Conservation (phyloP, 495 filamentous ascomycete genomes). For the Aspergillus wentii region DNA sequence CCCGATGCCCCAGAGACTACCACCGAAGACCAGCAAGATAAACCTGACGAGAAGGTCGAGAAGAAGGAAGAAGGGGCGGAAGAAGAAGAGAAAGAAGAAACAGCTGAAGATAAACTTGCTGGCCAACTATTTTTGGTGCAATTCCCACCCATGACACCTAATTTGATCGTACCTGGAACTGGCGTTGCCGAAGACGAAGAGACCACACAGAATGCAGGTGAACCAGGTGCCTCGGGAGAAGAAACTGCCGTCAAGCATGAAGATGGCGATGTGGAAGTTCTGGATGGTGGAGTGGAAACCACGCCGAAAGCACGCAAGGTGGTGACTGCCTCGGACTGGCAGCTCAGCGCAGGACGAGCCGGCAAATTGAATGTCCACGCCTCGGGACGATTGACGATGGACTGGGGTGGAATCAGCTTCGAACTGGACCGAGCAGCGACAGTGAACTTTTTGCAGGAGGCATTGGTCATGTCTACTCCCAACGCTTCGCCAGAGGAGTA, state of each 20-base stretch:
- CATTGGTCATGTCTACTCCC: conserved; percentile 34
- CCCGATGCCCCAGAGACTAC: conserved; percentile 9
- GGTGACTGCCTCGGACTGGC: conserved; percentile 33
- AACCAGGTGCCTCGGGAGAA: no score
- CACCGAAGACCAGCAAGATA: conserved; percentile 7
- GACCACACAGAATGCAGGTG: conserved; percentile 3
- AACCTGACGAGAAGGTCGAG: conserved; percentile 8
- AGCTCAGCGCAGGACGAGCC: conserved; percentile 50
- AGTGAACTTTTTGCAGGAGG: conserved; percentile 43
- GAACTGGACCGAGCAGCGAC: conserved; percentile 38
- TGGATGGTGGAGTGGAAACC: conserved; percentile 20
- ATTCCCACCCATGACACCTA: conserved; percentile 51
- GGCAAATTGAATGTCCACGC: conserved; percentile 53
- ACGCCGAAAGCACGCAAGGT: conserved; percentile 16
- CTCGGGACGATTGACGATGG: conserved; percentile 41
- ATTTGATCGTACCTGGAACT: conserved; percentile 31
- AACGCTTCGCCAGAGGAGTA: conserved; percentile 22
- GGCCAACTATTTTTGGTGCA: conserved; percentile 50
- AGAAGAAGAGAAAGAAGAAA: conserved; percentile 21
- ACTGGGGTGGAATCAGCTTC: conserved; percentile 48
- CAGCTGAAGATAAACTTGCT: conserved; percentile 23
- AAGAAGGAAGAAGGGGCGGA: conserved; percentile 12
- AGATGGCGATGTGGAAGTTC: conserved; percentile 24
- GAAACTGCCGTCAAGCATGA: conserved; percentile 28
- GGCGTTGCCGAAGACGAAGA: conserved; percentile 11